Evolutionary conservation across 2,329 filamentous ascomycete genomes (phyloP).

Genomic region (Penicillium aurantiogriseum): DNA sequence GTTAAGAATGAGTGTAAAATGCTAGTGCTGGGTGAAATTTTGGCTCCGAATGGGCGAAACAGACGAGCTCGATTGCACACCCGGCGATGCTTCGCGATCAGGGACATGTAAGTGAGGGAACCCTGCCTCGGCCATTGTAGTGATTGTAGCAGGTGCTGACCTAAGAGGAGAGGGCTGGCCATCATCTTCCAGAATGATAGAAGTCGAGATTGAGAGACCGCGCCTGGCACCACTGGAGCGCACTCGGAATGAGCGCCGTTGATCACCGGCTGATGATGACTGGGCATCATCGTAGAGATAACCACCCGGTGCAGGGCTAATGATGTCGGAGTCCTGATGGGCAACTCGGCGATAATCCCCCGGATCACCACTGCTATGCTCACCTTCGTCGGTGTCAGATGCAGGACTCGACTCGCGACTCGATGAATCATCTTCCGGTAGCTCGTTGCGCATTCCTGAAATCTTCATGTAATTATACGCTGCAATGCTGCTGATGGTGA

Average conservation of each 20-base stretch:
- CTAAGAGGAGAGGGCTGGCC: conserved; percentile 26
- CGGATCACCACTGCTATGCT: conserved; percentile 22
- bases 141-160: conserved; percentile 34
- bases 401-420: conserved; percentile 25
- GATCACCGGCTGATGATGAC: conserved; percentile 25
- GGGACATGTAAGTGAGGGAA: conserved; percentile 18
- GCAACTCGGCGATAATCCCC: conserved; percentile 29
- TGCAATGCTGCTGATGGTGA: conserved; percentile 82
- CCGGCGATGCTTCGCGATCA: conserved; percentile 28
- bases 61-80: conserved; percentile 23
- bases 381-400: conserved; percentile 30
- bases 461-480: conserved; percentile 97
- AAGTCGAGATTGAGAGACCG: conserved; percentile 31
- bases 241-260: conserved; percentile 34
- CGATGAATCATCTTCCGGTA: conserved; percentile 47
- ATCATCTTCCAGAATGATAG: conserved; percentile 32
- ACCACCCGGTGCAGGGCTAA: conserved; percentile 16
- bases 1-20: conserved; percentile 8
- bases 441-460: conserved; percentile 78
- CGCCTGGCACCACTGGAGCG: conserved; percentile 34
- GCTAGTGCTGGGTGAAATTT: conserved; percentile 14
- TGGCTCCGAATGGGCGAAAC: conserved; percentile 18
- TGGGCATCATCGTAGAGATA: conserved; percentile 28
- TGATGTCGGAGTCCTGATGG: conserved; percentile 24
- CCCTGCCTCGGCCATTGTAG: conserved; percentile 28